These are phyloP conservation scores for Penicillium odoratum DNA, from an alignment of 495 filamentous ascomycete species.

Conservation along the genomic window DNA sequence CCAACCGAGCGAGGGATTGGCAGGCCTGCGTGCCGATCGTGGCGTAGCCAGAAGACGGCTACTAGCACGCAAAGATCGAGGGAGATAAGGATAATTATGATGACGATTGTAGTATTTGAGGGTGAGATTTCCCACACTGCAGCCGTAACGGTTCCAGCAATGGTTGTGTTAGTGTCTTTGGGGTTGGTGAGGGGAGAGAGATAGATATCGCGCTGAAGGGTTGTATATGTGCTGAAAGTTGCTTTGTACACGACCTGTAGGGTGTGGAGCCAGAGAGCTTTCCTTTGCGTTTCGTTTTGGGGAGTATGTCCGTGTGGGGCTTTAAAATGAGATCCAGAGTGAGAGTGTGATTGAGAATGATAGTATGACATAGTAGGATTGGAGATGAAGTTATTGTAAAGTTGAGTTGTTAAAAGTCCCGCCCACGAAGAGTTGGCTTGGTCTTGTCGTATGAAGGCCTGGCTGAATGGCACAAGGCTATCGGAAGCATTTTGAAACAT, in stretches of 20 bases:
- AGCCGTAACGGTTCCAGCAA: not conserved
- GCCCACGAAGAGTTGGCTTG: not conserved
- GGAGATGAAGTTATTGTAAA: not conserved
- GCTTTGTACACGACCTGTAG: constrained; percentile 16
- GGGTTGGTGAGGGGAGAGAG: not conserved
- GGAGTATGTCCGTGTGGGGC: not conserved
- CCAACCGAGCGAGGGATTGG: constrained; percentile 26
- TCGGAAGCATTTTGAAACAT: constrained; percentile 21
- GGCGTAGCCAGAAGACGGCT: constrained; percentile 18
- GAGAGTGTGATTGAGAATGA: not conserved
- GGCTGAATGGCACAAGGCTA: constrained; percentile 16
- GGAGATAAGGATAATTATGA: constrained; percentile 23
- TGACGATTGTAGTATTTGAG: constrained; percentile 18
- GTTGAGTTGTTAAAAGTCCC: not conserved
- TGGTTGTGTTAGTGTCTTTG: not conserved
- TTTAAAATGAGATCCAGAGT: not conserved
- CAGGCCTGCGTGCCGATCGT: constrained; percentile 18
- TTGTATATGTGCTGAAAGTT: constrained; percentile 22
- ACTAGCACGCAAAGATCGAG: constrained; percentile 21
- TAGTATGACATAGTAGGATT: not conserved
- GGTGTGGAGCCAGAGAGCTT: not conserved
- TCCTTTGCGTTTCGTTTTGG: not conserved
- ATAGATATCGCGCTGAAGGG: constrained; percentile 15
- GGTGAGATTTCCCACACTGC: constrained; percentile 19
- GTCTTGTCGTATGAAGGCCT: constrained; percentile 3